These are phyloP conservation scores for Nitzschia sp. DNA, from an alignment of 108 stramenopile species.

Conservation along the genomic window DNA sequence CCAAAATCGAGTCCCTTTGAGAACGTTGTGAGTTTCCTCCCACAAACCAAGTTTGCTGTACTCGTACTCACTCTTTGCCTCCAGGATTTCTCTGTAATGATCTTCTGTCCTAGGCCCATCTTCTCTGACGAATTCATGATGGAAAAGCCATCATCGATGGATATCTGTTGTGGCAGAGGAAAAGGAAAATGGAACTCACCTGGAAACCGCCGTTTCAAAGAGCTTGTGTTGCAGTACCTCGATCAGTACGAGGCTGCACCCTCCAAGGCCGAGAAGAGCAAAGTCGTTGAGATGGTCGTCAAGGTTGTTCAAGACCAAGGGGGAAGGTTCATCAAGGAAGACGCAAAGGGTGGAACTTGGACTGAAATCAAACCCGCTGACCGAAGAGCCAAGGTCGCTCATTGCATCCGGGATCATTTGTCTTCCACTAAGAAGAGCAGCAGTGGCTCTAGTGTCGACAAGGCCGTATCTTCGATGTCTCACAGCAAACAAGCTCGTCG, in stretches of 20 bases:
- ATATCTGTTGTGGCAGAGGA: conserved; percentile 8
- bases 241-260: not conserved
- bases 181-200: conserved; percentile 11
- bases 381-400: conserved; percentile 5
- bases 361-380: not conserved
- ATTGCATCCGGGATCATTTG: conserved; percentile 6
- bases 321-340: not conserved
- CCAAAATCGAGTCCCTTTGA: conserved; percentile 3
- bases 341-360: not conserved
- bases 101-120: not conserved
- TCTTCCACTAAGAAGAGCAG: conserved; percentile 1
- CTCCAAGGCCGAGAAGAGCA: conserved; percentile 2
- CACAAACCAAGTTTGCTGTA: not conserved
- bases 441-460: not conserved
- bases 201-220: conserved; percentile 2
- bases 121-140: not conserved
- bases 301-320: not conserved
- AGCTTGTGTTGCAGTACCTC: conserved; percentile 1
- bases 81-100: not conserved
- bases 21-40: not conserved
- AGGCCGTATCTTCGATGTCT: not conserved
- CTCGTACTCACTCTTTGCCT: not conserved
- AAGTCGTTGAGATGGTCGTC: conserved; percentile 2
- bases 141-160: conserved; percentile 1
- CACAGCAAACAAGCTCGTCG: not conserved